phyloP scores from a whole-genome alignment of 2,329 filamentous ascomycete species.

The Aspergillus nomiae region DNA sequence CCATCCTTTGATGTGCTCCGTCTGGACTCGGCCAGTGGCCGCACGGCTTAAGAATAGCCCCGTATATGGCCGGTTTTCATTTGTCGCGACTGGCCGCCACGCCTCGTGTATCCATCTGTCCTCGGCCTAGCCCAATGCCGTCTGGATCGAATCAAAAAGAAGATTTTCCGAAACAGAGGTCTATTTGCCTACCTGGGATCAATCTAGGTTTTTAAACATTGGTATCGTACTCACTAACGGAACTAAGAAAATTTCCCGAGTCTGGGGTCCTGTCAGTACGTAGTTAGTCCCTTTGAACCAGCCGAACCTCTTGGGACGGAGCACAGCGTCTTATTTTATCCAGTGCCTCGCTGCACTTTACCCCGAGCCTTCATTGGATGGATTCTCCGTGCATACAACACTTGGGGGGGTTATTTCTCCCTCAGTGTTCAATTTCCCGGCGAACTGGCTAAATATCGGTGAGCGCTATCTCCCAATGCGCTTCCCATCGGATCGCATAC shows the following conservation, averaged over 20 bases:
- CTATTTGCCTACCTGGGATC: background rate
- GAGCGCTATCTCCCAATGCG: background rate
- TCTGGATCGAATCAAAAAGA: background rate
- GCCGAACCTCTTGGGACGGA: background rate
- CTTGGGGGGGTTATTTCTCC: background rate
- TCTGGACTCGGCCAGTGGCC: conserved; percentile 3
- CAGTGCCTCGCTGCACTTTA: background rate
- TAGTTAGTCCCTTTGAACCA: background rate
- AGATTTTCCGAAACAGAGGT: conserved; percentile 4
- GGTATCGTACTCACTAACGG: background rate
- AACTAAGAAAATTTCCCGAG: conserved; percentile 4
- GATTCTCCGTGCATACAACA: background rate
- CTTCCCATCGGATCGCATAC: background rate
- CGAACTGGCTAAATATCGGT: background rate
- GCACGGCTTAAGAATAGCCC: background rate
- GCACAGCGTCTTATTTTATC: background rate
- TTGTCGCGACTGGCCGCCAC: background rate
- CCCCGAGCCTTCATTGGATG: background rate
- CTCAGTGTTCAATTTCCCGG: background rate
- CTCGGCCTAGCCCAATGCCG: background rate
- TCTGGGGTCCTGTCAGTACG: background rate
- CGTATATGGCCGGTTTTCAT: background rate
- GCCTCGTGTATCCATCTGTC: conserved; percentile 4
- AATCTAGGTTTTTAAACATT: conserved; percentile 3
- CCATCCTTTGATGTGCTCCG: background rate